Percentiles rank a stretch among this genome's conserved stretches.
Evolutionary conservation across 768 basidiomycete genomes (phyloP).

Genomic region (Cystofilobasidium bisporidii): DNA sequence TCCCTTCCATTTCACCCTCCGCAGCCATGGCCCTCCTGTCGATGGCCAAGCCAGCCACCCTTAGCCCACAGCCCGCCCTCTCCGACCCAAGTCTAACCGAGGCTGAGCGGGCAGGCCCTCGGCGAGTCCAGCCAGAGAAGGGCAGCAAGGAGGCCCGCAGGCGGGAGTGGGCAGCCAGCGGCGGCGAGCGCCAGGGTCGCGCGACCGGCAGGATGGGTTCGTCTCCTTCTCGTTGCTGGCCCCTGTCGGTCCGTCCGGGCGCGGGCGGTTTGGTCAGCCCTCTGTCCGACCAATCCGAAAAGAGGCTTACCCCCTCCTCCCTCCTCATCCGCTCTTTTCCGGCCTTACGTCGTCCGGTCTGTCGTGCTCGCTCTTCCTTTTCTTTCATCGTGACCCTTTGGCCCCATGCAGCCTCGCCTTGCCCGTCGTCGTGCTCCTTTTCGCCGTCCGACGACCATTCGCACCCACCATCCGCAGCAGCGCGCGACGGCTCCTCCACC

Average conservation of each 20-base stretch:
- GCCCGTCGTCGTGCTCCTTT: background rate
- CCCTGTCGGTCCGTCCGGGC: no score
- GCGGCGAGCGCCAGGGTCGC: background rate
- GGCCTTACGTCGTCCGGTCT: background rate
- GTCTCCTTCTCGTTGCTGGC: background rate
- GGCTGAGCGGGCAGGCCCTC: slow-evolving; percentile 10
- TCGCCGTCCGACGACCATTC: background rate
- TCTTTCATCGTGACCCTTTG: background rate
- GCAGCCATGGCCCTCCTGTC: background rate
- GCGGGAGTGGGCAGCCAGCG: slow-evolving; percentile 3
- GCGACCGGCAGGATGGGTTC: background rate
- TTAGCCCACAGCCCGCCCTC: background rate
- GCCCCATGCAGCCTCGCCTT: background rate
- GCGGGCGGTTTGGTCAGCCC: background rate
- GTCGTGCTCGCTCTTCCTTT: background rate
- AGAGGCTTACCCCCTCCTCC: background rate
- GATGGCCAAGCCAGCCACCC: background rate
- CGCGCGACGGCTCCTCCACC: background rate
- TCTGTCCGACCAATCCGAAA: background rate
- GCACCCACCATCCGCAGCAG: background rate
- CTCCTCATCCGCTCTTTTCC: background rate
- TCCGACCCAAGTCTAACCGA: background rate
- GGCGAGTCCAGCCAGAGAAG: slow-evolving; percentile 14
- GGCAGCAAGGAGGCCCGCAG: slow-evolving; percentile 14
- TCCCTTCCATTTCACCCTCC: background rate